Conservation (phyloP, 495 filamentous ascomycete genomes). For the Hypomontagnella submonticulosa region DNA sequence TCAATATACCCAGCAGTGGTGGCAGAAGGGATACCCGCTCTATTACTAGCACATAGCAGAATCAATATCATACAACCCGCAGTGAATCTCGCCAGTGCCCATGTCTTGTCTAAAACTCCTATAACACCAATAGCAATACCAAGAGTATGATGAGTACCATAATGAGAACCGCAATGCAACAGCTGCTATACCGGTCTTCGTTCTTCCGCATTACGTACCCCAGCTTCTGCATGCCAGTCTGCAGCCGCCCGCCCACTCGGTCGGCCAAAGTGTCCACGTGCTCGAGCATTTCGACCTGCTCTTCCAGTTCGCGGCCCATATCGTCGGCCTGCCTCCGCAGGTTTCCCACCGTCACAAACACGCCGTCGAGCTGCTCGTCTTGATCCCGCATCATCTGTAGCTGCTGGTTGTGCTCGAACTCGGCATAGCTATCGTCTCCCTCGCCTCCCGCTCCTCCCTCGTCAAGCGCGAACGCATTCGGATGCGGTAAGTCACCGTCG, state of each 20-base stretch:
- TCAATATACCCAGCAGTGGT: slow-evolving; percentile 39
- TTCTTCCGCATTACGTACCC: slow-evolving; percentile 87
- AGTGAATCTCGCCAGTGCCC: slow-evolving; percentile 19
- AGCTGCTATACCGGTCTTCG: slow-evolving; percentile 90
- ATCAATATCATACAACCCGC: slow-evolving; percentile 15
- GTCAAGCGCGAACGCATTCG: slow-evolving; percentile 70
- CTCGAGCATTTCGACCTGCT: slow-evolving; percentile 84
- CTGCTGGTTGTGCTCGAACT: slow-evolving; percentile 93
- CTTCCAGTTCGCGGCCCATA: slow-evolving; percentile 95
- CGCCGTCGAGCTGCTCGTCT: slow-evolving; percentile 90
- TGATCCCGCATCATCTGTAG: slow-evolving; percentile 92
- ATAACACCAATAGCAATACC: slow-evolving; percentile 71
- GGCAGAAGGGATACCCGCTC: slow-evolving; percentile 10
- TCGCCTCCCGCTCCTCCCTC: slow-evolving; percentile 55
- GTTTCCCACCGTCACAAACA: slow-evolving; percentile 92
- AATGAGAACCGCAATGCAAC: slow-evolving; percentile 89
- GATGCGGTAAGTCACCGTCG: slow-evolving; percentile 69
- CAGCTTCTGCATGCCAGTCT: slow-evolving; percentile 86
- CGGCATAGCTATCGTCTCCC: slow-evolving; percentile 73
- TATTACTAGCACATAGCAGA: slow-evolving; percentile 22
- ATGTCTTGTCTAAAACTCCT: slow-evolving; percentile 29
- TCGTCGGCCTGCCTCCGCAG: slow-evolving; percentile 87
- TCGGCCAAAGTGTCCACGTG: slow-evolving; percentile 84
- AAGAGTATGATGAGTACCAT: slow-evolving; percentile 85
- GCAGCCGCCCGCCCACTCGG: slow-evolving; percentile 84